phyloP scores from a whole-genome alignment of 192 early-diverging fungal species.

The Gamsiella multidivaricata region DNA sequence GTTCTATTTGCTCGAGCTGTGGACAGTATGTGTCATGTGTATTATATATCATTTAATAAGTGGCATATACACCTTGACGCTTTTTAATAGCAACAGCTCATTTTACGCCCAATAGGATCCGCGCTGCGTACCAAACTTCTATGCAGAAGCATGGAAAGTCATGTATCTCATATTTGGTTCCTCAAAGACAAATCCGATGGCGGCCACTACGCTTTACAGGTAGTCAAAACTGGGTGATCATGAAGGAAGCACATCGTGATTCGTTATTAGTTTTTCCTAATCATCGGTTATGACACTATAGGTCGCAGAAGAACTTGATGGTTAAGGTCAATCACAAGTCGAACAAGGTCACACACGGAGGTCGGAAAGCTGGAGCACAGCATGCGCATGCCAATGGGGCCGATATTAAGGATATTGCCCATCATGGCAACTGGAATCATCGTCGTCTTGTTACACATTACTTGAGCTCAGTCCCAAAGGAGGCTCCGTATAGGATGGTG shows the following conservation, averaged over 20 bases:
- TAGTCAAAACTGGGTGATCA: background rate
- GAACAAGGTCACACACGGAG: slow-evolving; percentile 11
- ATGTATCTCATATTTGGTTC: background rate
- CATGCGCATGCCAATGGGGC: slow-evolving; percentile 2
- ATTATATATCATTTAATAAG: background rate
- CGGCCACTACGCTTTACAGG: background rate
- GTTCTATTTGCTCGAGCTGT: slow-evolving; percentile 13
- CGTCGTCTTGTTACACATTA: background rate
- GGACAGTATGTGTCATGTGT: slow-evolving; percentile 1
- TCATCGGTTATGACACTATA: background rate
- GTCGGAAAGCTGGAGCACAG: slow-evolving; percentile 11
- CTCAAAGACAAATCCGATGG: background rate
- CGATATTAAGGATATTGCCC: slow-evolving; percentile 10
- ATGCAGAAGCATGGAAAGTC: background rate
- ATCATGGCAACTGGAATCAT: slow-evolving; percentile 9
- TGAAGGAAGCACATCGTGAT: background rate
- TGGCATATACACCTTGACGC: background rate
- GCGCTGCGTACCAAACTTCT: background rate
- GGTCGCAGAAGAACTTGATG: slow-evolving; percentile 9
- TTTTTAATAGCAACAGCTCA: background rate
- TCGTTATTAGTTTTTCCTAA: background rate
- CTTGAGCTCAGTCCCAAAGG: background rate
- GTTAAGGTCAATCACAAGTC: background rate
- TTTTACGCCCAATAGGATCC: background rate
- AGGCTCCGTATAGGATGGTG: background rate